Evolutionary conservation across 768 basidiomycete genomes (phyloP), one percentile per base, ranked within the genome.

Genomic region (Nevesoporus exiguus): DNA sequence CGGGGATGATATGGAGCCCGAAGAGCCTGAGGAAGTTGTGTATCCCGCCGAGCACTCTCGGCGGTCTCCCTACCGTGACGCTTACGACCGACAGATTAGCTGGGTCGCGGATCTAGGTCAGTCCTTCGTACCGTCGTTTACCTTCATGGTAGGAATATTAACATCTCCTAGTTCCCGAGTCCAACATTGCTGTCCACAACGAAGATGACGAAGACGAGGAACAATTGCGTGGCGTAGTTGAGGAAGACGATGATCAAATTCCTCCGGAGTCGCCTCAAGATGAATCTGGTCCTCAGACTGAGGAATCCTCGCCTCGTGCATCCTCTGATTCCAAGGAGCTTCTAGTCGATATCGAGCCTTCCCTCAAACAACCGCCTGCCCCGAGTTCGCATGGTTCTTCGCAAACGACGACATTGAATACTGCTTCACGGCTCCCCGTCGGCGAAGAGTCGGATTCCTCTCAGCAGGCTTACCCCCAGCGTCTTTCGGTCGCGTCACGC

Each of bases 31-130:
- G 53, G 77, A 83, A 61, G 83, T 88, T 25, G 66, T 86, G 29
- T 86, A 81, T 64, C 77, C 80, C 43, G 80, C 81, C 40, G 84
- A 84, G 61, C 79, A 77, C 14, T 72, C 75, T 56, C 73, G 77
- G 33, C 77, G 78, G 36, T 78, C 78, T 14, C 76, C 78, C n/a
- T 80, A 78, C 33, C 76, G 79, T 47, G 74, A 72, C 46, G 76
- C 70, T 29, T 80, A 52, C 49, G 67, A 83, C 29, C 77, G 85
- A 58, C 79, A 84, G 60, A 82, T 84, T 42, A 92, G 89, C 62
- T 92, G 89, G 89, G 75, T 88, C 34, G 88, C 86, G 39, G 81
- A 84, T 44, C 85, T 80, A 66, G 83, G 89, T 88, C 61, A 61
- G 81, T 63, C 27, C 30, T 56, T 36, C 48, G 48, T 56, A 42